Base-by-base conservation (phyloP, 345 rosid genomes). In the Odontarrhena argentea region DNA sequence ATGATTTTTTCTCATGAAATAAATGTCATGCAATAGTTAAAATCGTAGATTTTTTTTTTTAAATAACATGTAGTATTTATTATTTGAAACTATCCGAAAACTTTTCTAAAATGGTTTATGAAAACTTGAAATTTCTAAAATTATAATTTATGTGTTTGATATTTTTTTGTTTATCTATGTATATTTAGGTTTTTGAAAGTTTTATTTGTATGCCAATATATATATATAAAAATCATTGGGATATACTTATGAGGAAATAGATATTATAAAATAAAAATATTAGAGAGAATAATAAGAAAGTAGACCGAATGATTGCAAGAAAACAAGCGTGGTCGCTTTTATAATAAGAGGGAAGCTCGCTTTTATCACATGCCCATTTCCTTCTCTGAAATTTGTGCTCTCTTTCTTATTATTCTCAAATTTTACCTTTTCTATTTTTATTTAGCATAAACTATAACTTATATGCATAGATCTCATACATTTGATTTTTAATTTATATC, bases 311-410 rank as follows among this genome's bases (percentile, higher is more conserved):
- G 83, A 91, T 91, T 88, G 93, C 87, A 69, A 73, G 77, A 78
- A 81, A 84, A 84, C 82, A 87, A 87, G 96, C 96, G 87, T 89
- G 96, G 95, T 87, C 89, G 81, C 94, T 81, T 81, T 85, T 80
- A 72, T 67, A 78, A 73, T 74, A 74, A 71, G 81, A 41, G 71
- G 64, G 77, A 81, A 85, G 78, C 86, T 80, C 78, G 80, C 89
- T 83, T 88, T 92, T 75, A 57, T 88, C 96, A 87, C 96, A 81
- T 92, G 96, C 74, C 79, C 76, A 50, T 55, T 65, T 22, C 38
- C 43, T 25, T 49, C 58, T 65, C 53, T 62, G 3, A 45, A 54
- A 55, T 63, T 54, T 70, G 75, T 62, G 69, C 69, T 47, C 28
- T 53, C 44, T 38, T 64, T 64, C 45, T 72, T 62, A 62, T 44